Conservation (phyloP, 2,329 filamentous ascomycete genomes). For the Ustulina deusta region DNA sequence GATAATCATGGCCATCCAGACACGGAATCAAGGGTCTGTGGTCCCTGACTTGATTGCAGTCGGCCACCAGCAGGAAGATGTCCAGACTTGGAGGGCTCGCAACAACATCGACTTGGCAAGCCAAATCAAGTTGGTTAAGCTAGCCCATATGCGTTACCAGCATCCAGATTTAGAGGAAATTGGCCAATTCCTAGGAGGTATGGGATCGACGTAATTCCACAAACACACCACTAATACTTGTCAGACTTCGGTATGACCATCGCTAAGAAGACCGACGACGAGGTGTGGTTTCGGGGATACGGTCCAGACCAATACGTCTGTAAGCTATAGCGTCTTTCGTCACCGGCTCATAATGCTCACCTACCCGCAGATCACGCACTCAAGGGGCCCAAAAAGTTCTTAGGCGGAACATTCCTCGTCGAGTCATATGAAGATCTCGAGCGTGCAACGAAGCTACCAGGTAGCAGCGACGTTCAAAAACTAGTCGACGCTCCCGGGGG, state of each 20-base stretch:
- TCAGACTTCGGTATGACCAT: slow-evolving; percentile 38
- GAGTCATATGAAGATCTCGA: slow-evolving; percentile 36
- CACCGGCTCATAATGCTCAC: slow-evolving; percentile 9
- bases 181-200: slow-evolving; percentile 32
- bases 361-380: slow-evolving; percentile 28
- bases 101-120: slow-evolving; percentile 32
- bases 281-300: slow-evolving; percentile 37
- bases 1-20: slow-evolving; percentile 23
- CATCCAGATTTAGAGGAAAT: slow-evolving; percentile 37
- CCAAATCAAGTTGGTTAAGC: slow-evolving; percentile 34
- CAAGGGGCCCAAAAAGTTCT: slow-evolving; percentile 37
- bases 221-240: slow-evolving; percentile 13
- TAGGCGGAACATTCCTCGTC: slow-evolving; percentile 35
- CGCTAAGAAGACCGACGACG: slow-evolving; percentile 30
- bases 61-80: slow-evolving; percentile 35
- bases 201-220: background rate
- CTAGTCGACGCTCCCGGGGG: slow-evolving; percentile 32
- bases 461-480: slow-evolving; percentile 28
- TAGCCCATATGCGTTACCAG: slow-evolving; percentile 40
- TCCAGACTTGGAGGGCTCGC: slow-evolving; percentile 33
- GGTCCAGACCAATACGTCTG: slow-evolving; percentile 38
- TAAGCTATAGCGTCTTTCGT: slow-evolving; percentile 14
- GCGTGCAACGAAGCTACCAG: slow-evolving; percentile 31
- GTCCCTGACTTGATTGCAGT: slow-evolving; percentile 35
- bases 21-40: slow-evolving; percentile 34